phyloP scores from a whole-genome alignment of 805 yeast species.

The Suhomyces sp. region DNA sequence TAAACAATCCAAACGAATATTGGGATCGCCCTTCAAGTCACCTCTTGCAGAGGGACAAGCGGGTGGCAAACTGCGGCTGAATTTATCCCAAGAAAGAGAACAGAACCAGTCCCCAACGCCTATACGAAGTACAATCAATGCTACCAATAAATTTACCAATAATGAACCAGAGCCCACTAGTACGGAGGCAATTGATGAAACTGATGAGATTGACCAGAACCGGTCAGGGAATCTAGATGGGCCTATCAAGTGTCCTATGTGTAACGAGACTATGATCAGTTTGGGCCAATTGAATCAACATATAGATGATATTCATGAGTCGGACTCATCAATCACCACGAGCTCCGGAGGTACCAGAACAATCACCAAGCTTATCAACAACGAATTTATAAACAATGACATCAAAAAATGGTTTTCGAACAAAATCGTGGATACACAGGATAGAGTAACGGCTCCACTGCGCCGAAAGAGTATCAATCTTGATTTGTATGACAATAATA shows the following conservation, averaged over 20 bases:
- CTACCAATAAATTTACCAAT: too few species aligned
- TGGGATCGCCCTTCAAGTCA: conserved; percentile 27
- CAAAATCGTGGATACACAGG: conserved; percentile 38
- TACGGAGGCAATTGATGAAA: too few species aligned
- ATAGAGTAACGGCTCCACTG: conserved; percentile 21
- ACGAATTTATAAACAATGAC: conserved; percentile 31
- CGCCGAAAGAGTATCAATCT: conserved; percentile 43
- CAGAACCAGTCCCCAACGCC: too few species aligned
- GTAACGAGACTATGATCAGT: conserved; percentile 57
- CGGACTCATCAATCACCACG: neutral
- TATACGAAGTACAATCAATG: too few species aligned
- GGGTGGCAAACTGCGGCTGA: too few species aligned
- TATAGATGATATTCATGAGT: conserved; percentile 62
- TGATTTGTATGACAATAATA: conserved; percentile 49
- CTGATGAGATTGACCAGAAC: conserved; percentile 1
- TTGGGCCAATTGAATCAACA: conserved; percentile 62
- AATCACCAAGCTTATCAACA: conserved; percentile 10
- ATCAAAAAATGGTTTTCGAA: conserved; percentile 43
- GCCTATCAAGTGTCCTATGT: conserved; percentile 74
- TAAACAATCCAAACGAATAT: conserved; percentile 9
- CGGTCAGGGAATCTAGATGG: too few species aligned
- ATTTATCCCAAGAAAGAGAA: too few species aligned
- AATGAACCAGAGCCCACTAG: too few species aligned
- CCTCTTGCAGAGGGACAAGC: too few species aligned
- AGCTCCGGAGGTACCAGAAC: conserved; percentile 2